Conservation (phyloP, 345 rosid species). For the Acer saccharum region DNA sequence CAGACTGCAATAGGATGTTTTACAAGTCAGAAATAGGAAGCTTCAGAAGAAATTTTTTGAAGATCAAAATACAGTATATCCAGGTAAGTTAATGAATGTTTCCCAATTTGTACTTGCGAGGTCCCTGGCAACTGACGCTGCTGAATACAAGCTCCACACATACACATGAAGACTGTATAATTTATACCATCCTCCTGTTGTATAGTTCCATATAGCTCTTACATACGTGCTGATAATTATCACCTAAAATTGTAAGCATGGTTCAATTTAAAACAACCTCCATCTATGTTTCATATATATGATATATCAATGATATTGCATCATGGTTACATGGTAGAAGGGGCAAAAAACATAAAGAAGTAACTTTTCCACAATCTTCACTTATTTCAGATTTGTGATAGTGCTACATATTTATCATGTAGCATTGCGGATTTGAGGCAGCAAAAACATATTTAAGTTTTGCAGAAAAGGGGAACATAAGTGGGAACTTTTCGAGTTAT, state of each 20-base stretch:
- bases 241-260: neutral
- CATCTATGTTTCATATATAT: neutral
- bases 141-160: neutral
- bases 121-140: neutral
- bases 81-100: neutral
- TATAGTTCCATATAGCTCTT: neutral
- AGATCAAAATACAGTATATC: neutral
- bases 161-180: too few species aligned
- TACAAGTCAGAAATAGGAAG: neutral
- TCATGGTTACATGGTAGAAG: neutral
- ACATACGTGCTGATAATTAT: neutral
- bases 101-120: neutral
- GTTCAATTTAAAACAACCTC: neutral
- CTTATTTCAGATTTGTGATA: neutral
- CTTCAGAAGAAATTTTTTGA: neutral
- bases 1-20: neutral
- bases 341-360: too few species aligned
- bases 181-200: too few species aligned
- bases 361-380: neutral
- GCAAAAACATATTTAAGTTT: neutral
- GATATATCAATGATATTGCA: neutral
- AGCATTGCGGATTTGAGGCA: neutral
- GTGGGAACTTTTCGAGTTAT: neutral
- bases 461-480: neutral
- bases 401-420: neutral